phyloP scores from a whole-genome alignment of 2,329 filamentous ascomycete species.

The Atkinsonella hypoxylon region DNA sequence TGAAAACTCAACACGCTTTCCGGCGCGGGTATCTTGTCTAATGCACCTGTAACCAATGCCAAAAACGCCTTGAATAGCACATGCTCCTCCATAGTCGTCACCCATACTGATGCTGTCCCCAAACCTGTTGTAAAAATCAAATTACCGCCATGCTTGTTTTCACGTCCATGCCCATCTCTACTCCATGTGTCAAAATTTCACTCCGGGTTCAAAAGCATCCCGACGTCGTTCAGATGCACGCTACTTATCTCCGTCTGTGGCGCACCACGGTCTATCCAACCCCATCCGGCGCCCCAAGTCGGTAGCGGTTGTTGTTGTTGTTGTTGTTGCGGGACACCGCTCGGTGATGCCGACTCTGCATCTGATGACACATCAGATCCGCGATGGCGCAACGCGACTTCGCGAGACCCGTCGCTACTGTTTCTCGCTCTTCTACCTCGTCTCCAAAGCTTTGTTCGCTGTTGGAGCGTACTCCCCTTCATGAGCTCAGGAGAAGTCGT shows the following conservation, averaged over 20 bases:
- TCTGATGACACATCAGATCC: neutral
- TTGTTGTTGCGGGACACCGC: neutral
- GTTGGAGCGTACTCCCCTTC: slow-evolving; percentile 13
- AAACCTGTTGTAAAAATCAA: neutral
- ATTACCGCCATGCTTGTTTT: neutral
- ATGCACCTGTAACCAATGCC: slow-evolving; percentile 1
- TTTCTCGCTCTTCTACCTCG: slow-evolving; percentile 15
- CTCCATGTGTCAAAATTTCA: neutral
- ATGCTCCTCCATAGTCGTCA: neutral
- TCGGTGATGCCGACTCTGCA: slow-evolving; percentile 1
- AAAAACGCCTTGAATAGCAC: neutral
- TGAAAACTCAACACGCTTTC: neutral
- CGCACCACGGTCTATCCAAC: slow-evolving; percentile 18
- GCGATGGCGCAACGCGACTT: slow-evolving; percentile 20
- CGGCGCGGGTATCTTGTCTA: slow-evolving; percentile 6
- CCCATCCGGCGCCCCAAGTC: slow-evolving; percentile 19
- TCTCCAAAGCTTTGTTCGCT: slow-evolving; percentile 19
- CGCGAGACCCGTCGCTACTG: slow-evolving; percentile 17
- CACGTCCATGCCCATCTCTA: neutral
- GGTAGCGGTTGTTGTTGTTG: slow-evolving; percentile 9
- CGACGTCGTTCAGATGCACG: slow-evolving; percentile 22
- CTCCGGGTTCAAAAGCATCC: slow-evolving; percentile 14
- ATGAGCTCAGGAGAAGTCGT: slow-evolving; percentile 31
- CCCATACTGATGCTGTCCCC: neutral
- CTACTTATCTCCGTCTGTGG: slow-evolving; percentile 10